Evolutionary conservation across 148 eudicot species (phyloP), one percentile per base, ranked within the genome.

Genomic region (Salicornia ramosissima): DNA sequence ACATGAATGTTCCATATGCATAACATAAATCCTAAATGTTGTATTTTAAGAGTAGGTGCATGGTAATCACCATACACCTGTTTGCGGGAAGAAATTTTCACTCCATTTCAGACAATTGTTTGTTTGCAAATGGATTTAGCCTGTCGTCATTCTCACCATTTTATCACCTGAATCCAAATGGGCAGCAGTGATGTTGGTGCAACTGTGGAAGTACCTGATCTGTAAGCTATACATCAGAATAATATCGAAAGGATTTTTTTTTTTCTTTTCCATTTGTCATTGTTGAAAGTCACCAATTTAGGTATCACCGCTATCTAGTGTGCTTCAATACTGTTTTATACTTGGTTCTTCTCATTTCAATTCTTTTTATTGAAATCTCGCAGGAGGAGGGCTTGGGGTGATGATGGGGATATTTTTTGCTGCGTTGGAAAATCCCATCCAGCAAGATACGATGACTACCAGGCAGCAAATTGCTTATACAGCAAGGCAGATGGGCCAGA

Each of bases 331-430:
- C 71, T 24, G 61, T 29, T 68, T 68, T 33, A 53, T 13, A 54
- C 2, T 54, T 43, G 7, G 49, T 22, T 28, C 18, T 18, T 22
- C 18, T n/a, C 18, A 28, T 68, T 29, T 40, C 22, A 33, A 65
- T 29, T 60, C 18, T 70, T 61, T 59, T 39, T 15, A 29, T 18
- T 59, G 34, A 12, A 40, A 25, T 78, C 10, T 33, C 76, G 59
- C 71, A 93, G 98, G 98, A 74, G 98, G 98, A 60, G 98, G 95
- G 30, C 85, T 93, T 63, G 98, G 98, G 39, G 71, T 90, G 79
- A 62, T 71, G 71, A 83, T 93, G 92, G 98, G 98, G 7, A 47
- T 93, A 77, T 90, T 93, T 73, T 79, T 93, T 45, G 98, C 89
- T 65, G 86, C 98, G 74, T 78, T 93, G 67, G 98, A 93, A 33